A percentile compares a stretch with the other conserved stretches of the same genome.
These are phyloP conservation scores for Dothidotthia symphoricarpi DNA, from an alignment of 2,329 filamentous ascomycete genomes.

Conservation along the genomic window DNA sequence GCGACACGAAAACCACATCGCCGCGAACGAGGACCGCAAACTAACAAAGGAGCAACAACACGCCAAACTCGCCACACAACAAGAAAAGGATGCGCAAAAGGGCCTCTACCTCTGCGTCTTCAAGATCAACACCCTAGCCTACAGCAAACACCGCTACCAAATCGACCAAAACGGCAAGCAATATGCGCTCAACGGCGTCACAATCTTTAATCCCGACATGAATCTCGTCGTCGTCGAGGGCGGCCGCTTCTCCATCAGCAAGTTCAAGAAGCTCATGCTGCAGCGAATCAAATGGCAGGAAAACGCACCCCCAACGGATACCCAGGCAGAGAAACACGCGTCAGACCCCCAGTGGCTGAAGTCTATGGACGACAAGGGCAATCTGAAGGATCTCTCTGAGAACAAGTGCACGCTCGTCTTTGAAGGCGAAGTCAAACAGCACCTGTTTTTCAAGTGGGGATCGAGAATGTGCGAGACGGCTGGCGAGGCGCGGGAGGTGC, in stretches of 20 bases:
- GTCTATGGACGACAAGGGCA: conserved; percentile 73
- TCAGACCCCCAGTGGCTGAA: conserved; percentile 71
- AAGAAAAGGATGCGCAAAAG: conserved; percentile 82
- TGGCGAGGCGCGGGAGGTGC: conserved; percentile 75
- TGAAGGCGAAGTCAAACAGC: conserved; percentile 81
- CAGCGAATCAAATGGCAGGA: conserved; percentile 95
- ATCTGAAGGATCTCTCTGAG: conserved; percentile 73
- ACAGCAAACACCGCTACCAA: conserved; percentile 91
- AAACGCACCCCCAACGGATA: conserved; percentile 67
- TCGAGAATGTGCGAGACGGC: conserved; percentile 88
- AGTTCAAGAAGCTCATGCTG: conserved; percentile 90
- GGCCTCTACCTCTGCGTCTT: conserved; percentile 86
- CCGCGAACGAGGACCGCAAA: conserved; percentile 78
- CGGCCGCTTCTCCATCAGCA: conserved; percentile 75
- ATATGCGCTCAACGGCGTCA: conserved; percentile 80
- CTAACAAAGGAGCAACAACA: conserved; percentile 83
- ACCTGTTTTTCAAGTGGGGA: conserved; percentile 84
- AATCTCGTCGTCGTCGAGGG: conserved; percentile 91
- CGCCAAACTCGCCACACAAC: conserved; percentile 78
- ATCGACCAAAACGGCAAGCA: conserved; percentile 91
- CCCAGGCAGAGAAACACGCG: conserved; percentile 58
- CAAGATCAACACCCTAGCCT: conserved; percentile 83
- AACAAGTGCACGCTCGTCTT: conserved; percentile 86
- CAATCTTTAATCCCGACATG: conserved; percentile 84
- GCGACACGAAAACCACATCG: conserved; percentile 73